Base-by-base conservation (phyloP, 1,139 yeast genomes). In the Geotrichum klebahnii region DNA sequence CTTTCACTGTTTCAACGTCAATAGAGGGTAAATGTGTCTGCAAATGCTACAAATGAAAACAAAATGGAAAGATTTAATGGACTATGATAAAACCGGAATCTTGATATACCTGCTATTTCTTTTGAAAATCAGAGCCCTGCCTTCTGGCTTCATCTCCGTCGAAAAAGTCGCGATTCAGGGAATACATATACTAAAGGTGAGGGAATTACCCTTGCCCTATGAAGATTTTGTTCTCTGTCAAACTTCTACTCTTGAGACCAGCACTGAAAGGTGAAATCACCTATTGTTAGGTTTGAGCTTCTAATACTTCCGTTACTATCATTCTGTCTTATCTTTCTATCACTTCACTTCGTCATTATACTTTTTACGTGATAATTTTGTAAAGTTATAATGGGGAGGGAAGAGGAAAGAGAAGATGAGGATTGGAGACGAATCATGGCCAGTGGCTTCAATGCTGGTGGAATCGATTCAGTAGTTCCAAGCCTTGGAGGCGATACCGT, bases 401-500 rank as follows among this genome's bases (percentile, higher is more conserved):
- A 29, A 8, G 46, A 40, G 14, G 46, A 37, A 16, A 33, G 28
- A 28, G 64, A 60, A 39, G 53, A 59, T 29, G 61, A 57, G 4
- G 64, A 60, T 47, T 60, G 64, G 64, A 44, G 55, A 17, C 59
- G 52, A 52, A 36, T 60, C 23, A 53, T 60, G 46, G 48, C 59
- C 31, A 58, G 58, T 17, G 60, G 56, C n/a, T 54, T 55, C 23
- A 46, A 55, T 9, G 61, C 58, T 17, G 62, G 51, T 12, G 57
- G 61, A 17, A 39, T 59, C 41, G 57, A 57, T 26, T 44, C 56
- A 17, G 53, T 50, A 10, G 52, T 62, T 36, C 64, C 66, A 8
- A 50, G 14, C 8, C 44, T 49, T 10, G 56, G 64, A 34, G 58
- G 61, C 31, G 66, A 64, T 10, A 63, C 64, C 14, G 72, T 80